Evolutionary conservation across 805 yeast species (phyloP).

Genomic region (Tetrapisispora fleetii): DNA sequence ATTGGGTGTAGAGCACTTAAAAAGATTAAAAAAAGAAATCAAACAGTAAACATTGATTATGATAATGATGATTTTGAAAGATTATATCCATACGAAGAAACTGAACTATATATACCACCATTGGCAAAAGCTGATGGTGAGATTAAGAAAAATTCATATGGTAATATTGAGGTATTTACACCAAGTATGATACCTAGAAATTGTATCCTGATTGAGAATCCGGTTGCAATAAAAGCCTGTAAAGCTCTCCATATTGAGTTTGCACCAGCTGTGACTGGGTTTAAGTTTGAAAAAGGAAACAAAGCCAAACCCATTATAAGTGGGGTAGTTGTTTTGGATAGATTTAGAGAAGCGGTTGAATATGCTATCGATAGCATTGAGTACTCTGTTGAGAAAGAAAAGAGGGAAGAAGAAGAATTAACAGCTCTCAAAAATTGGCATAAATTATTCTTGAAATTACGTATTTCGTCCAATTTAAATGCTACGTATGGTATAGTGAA

Average conservation of each 20-base stretch:
- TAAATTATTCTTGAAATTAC: conserved; percentile 27
- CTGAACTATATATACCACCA: conserved; percentile 60
- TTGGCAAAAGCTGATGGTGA: conserved; percentile 50
- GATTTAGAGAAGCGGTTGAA: conserved; percentile 32
- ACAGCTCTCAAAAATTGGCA: conserved; percentile 36
- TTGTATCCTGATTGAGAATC: conserved; percentile 49
- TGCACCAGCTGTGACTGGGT: conserved; percentile 82
- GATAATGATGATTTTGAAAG: conserved; percentile 51
- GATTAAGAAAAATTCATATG: conserved; percentile 67
- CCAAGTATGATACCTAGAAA: conserved; percentile 78
- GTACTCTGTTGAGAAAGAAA: conserved; percentile 28
- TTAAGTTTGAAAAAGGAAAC: conserved; percentile 50
- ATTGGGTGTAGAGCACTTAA: conserved; percentile 61
- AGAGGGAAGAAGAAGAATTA: conserved; percentile 35
- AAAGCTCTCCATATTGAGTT: conserved; percentile 58
- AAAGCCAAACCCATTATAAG: conserved; percentile 54
- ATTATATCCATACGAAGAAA: conserved; percentile 70
- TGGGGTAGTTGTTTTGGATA: conserved; percentile 67
- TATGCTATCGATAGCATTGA: conserved; percentile 24
- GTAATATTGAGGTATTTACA: conserved; percentile 73
- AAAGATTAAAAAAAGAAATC: conserved; percentile 28
- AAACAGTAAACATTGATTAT: conserved; percentile 22
- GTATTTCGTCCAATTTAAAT: conserved; percentile 32
- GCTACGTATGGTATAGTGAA: conserved; percentile 34
- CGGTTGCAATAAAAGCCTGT: conserved; percentile 61